A percentile compares a stretch with the other conserved stretches of the same genome.
Conservation (phyloP, 768 basidiomycete genomes). For the Infundibulicybe gibba region DNA sequence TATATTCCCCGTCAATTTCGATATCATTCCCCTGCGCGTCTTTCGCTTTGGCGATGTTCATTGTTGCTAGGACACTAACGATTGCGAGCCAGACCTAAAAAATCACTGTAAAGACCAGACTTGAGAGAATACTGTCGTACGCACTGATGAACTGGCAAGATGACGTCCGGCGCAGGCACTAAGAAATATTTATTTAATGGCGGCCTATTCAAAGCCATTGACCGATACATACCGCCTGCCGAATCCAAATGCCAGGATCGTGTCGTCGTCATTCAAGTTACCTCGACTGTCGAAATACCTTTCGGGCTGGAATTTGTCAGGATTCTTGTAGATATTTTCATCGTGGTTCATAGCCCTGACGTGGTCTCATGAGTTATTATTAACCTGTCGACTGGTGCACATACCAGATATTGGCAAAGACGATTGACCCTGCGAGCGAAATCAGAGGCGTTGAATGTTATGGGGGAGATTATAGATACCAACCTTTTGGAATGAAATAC, state of each 20-base stretch:
- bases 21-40: constrained; percentile 18
- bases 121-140: too few relatives aligned
- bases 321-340: constrained; percentile 41
- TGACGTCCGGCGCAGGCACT: too few relatives aligned
- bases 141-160: too few relatives aligned
- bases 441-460: not conserved
- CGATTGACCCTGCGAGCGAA: constrained; percentile 9
- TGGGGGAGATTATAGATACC: not conserved
- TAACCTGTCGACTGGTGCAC: constrained; percentile 3
- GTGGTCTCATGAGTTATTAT: constrained; percentile 1
- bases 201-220: too few relatives aligned
- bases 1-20: constrained; percentile 4
- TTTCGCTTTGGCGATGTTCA: constrained; percentile 19
- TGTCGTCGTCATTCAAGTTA: constrained; percentile 18
- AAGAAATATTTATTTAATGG: too few relatives aligned
- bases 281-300: constrained; percentile 38
- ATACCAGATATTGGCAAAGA: constrained; percentile 19
- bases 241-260: constrained; percentile 25
- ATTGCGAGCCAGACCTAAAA: constrained; percentile 15
- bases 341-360: constrained; percentile 50
- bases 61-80: constrained; percentile 17
- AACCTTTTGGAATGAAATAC: constrained; percentile 14
- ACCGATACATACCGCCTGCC: constrained; percentile 23
- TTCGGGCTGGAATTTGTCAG: constrained; percentile 53
- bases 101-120: too few relatives aligned